phyloP scores from a whole-genome alignment of 1,284 basidiomycete genomes.

The Cryptococcus floricola region DNA sequence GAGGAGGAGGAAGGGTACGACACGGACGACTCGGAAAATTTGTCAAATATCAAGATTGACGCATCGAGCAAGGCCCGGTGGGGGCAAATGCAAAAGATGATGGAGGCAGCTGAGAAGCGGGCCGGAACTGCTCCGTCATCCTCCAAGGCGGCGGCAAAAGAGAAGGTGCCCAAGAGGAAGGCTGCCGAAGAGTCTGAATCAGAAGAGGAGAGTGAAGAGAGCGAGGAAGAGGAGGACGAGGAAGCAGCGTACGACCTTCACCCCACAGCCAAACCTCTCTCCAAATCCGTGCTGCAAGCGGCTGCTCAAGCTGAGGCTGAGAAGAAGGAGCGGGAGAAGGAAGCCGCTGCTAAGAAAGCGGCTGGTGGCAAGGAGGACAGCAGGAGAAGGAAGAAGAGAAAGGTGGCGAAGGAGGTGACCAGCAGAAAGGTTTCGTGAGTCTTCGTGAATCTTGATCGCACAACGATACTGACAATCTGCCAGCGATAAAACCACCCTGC shows the following conservation, averaged over 20 bases:
- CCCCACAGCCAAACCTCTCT: slow-evolving; percentile 14
- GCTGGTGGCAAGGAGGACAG: slow-evolving; percentile 3
- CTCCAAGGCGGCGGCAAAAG: background rate
- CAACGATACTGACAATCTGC: background rate
- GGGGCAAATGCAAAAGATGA: slow-evolving; percentile 36
- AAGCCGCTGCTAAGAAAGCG: slow-evolving; percentile 1
- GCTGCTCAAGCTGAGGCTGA: slow-evolving; percentile 15
- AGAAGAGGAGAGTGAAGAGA: slow-evolving; percentile 1
- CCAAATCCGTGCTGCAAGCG: slow-evolving; percentile 9
- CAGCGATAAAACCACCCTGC: slow-evolving; percentile 16
- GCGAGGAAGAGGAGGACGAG: slow-evolving; percentile 11
- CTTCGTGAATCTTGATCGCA: background rate
- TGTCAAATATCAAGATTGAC: slow-evolving; percentile 27
- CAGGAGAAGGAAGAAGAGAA: slow-evolving; percentile 16
- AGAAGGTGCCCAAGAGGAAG: slow-evolving; percentile 7
- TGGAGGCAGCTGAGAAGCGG: slow-evolving; percentile 33
- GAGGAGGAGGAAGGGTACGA: slow-evolving; percentile 15
- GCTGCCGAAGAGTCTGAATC: background rate
- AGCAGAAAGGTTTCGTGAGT: slow-evolving; percentile 16
- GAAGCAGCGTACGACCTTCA: slow-evolving; percentile 18
- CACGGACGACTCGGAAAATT: slow-evolving; percentile 21
- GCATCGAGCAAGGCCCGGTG: slow-evolving; percentile 17
- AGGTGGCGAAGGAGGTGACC: slow-evolving; percentile 9
- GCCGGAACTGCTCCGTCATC: slow-evolving; percentile 11
- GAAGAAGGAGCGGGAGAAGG: slow-evolving; percentile 1